Percentiles rank a stretch among this genome's conserved stretches.
These are phyloP conservation scores for Andrographis paniculata DNA, from an alignment of 305 asterid species.

Conservation along the genomic window DNA sequence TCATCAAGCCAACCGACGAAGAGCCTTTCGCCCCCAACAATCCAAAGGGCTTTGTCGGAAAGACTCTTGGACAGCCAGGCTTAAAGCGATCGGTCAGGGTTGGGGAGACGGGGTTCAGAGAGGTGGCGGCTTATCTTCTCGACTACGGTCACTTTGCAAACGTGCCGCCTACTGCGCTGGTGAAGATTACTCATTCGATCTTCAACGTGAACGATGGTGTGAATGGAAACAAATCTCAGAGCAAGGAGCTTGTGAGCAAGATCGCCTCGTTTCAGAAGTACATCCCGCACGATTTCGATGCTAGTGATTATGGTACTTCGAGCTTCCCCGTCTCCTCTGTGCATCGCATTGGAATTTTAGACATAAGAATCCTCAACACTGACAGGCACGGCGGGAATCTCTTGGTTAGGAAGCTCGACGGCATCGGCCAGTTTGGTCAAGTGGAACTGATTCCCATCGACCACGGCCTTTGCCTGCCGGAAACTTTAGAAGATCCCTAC, in stretches of 20 bases:
- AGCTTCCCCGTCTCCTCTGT: slow-evolving; percentile 89
- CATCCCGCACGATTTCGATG: slow-evolving; percentile 90
- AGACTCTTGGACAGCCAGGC: slow-evolving; percentile 95
- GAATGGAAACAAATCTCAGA: slow-evolving; percentile 53
- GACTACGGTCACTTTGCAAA: slow-evolving; percentile 81
- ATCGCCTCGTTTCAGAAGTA: slow-evolving; percentile 89
- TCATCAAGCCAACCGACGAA: slow-evolving; percentile 97
- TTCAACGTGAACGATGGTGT: slow-evolving; percentile 86
- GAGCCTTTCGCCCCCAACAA: slow-evolving; percentile 97
- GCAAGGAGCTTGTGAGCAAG: slow-evolving; percentile 68
- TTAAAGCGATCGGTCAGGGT: slow-evolving; percentile 81
- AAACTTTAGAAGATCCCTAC: slow-evolving; percentile 88
- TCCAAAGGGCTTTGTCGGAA: slow-evolving; percentile 96
- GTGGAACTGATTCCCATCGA: slow-evolving; percentile 89
- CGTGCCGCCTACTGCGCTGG: slow-evolving; percentile 94
- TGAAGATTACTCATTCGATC: slow-evolving; percentile 84
- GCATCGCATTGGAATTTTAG: slow-evolving; percentile 92
- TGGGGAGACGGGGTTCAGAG: slow-evolving; percentile 95
- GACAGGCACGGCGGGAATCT: slow-evolving; percentile 97
- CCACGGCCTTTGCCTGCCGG: slow-evolving; percentile 96
- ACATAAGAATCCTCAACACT: slow-evolving; percentile 92
- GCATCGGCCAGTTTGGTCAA: slow-evolving; percentile 71
- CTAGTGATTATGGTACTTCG: slow-evolving; percentile 96
- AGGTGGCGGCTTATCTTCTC: slow-evolving; percentile 97
- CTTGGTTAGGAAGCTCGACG: slow-evolving; percentile 79